Evolutionary conservation across 2,329 filamentous ascomycete species (phyloP), one percentile per base, ranked within the genome.

Genomic region (Lachnellula suecica): DNA sequence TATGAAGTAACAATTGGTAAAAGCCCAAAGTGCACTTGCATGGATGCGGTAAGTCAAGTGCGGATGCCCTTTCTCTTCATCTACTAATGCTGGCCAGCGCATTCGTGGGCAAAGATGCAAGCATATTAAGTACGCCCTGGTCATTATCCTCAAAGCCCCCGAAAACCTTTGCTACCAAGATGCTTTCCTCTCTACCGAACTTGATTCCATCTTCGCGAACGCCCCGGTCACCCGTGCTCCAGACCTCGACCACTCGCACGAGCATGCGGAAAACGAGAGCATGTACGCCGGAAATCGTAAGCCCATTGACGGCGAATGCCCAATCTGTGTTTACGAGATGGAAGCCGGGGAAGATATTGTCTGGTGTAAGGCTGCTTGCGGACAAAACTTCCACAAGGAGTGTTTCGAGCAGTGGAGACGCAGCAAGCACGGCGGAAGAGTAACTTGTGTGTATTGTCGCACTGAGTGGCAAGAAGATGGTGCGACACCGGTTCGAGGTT

Each of bases 371-470:
- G 74, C 77, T 1, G 72, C 76, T 3, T 86, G 83, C 57, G 82
- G 59, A 44, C 60, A 82, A 59, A 83, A 83, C 56, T 74, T 82
- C 3, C 79, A 83, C 58, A 68, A 68, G 31, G 65, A 71, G 29
- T 83, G 79, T 57, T 79, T 82, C 62, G 69, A 74, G 57, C 79
- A 73, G 64, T 82, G 79, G 79, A 75, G 74, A 0, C 59, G 66
- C 5, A 78, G 74, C 20, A 79, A 78, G 61, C 63, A 63, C 60
- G 57, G 58, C 48, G 49, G 50, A 15, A 4, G 69, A 15, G 76
- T 82, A 11, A 83, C 81, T 1, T 86, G 83, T 59, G 82, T 83
- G 0, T 79, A 81, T 61, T 86, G 83, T 55, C 78, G 82, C n/a
- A 78, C 76, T 10, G 61, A 64, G 2, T 86, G 83, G 83, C 68